Conservation (phyloP, 352 stramenopile genomes). For the Phytopythium montanum region DNA sequence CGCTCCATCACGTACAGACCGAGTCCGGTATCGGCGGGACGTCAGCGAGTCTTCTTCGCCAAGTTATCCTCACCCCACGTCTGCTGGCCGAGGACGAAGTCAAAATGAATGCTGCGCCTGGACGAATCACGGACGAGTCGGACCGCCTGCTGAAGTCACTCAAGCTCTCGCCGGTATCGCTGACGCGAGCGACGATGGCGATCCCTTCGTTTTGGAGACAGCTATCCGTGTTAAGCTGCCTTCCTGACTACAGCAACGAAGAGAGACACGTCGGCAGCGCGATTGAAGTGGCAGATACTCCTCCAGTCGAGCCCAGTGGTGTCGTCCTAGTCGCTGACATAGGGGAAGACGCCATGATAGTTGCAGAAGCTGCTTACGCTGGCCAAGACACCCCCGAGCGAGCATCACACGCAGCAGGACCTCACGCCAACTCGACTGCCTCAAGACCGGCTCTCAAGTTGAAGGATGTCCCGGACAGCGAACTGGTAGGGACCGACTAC, state of each 20-base stretch:
- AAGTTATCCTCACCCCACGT: neutral
- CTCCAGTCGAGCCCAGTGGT: neutral
- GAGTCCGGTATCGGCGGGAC: neutral
- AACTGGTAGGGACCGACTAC: neutral
- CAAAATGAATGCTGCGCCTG: neutral
- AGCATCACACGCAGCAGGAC: neutral
- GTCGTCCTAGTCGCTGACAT: too few species aligned
- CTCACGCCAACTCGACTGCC: neutral
- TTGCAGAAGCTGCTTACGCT: neutral
- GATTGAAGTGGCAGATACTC: neutral
- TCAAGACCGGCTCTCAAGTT: neutral
- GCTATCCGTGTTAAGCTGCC: neutral
- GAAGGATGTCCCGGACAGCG: neutral
- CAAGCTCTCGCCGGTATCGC: neutral
- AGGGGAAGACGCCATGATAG: neutral
- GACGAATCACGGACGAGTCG: neutral
- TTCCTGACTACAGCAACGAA: neutral
- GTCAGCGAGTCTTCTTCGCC: neutral
- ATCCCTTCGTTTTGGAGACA: slow-evolving; percentile 2
- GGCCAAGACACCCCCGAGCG: neutral
- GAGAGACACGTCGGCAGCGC: too few species aligned
- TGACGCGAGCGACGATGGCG: neutral
- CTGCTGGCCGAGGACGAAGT: neutral
- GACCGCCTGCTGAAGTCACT: neutral
- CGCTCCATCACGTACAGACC: neutral